These are phyloP conservation scores for Pseudocercospora pini-densiflorae DNA, from an alignment of 2,329 filamentous ascomycete genomes.

Conservation along the genomic window DNA sequence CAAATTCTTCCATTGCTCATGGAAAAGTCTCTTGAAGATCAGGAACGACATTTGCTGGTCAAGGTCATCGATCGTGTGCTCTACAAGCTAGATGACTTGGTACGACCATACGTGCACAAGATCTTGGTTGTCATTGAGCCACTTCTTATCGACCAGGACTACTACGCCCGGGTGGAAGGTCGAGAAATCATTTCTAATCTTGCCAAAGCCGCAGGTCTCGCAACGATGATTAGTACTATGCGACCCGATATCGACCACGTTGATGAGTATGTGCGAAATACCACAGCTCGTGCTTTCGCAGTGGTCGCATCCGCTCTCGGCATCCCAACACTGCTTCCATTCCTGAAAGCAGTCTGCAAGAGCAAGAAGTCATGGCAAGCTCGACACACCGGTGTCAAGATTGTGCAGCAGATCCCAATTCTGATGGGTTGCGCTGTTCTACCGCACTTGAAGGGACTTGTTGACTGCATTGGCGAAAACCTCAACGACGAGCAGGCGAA, in stretches of 20 bases:
- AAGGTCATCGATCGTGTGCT: constrained; percentile 99
- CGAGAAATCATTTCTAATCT: constrained; percentile 99
- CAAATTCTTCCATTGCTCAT: constrained; percentile 96
- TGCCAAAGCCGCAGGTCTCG: constrained; percentile 92
- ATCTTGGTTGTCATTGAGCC: constrained; percentile 98
- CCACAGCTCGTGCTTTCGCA: constrained; percentile 93
- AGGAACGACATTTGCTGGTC: constrained; percentile 96
- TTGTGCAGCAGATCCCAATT: constrained; percentile 98
- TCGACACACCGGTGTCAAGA: constrained; percentile 97
- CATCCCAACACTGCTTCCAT: constrained; percentile 92
- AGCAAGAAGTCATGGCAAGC: constrained; percentile 99
- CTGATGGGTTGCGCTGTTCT: constrained; percentile 97
- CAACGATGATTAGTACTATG: constrained; percentile 99
- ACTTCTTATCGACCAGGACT: constrained; percentile 98
- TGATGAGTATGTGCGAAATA: constrained; percentile 98
- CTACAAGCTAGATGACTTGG: constrained; percentile 97
- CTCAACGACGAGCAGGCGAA: constrained; percentile 98
- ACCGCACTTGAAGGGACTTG: constrained; percentile 91
- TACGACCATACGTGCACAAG: constrained; percentile 96
- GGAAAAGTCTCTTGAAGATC: constrained; percentile 97
- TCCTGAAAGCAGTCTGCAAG: constrained; percentile 91
- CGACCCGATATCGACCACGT: constrained; percentile 97
- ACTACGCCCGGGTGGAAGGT: constrained; percentile 97
- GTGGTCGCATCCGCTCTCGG: constrained; percentile 96
- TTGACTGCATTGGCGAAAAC: constrained; percentile 95